phyloP scores from a whole-genome alignment of 2,329 filamentous ascomycete species.

The Xylaria sp. region DNA sequence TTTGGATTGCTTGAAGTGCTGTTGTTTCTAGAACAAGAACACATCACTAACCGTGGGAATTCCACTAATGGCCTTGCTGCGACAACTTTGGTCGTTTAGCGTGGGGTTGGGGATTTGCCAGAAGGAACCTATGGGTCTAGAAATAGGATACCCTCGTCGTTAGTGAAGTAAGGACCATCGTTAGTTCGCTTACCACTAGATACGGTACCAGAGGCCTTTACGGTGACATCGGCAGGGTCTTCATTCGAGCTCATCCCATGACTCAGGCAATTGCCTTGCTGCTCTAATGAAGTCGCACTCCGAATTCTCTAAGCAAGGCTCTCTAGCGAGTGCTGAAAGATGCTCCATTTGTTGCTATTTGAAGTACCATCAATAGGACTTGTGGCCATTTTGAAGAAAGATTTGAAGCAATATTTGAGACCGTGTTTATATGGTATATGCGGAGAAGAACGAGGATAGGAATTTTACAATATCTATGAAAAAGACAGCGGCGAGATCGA shows the following conservation, averaged over 20 bases:
- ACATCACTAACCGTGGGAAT: background rate
- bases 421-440: background rate
- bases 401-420: background rate
- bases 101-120: background rate
- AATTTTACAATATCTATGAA: background rate
- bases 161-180: constrained; percentile 58
- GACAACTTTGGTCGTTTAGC: background rate
- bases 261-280: background rate
- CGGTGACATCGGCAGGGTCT: constrained; percentile 56
- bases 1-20: constrained; percentile 62
- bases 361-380: background rate
- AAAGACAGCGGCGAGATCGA: background rate
- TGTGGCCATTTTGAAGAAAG: background rate
- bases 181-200: constrained; percentile 54
- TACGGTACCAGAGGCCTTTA: constrained; percentile 54
- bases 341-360: background rate
- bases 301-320: background rate
- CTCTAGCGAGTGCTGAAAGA: background rate
- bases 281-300: background rate
- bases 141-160: constrained; percentile 58
- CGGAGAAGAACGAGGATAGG: background rate
- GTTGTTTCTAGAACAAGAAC: constrained; percentile 59
- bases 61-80: background rate
- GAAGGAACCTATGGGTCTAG: constrained; percentile 51
- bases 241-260: constrained; percentile 46